Conservation (phyloP, 495 filamentous ascomycete genomes). For the Xylaria curta region DNA sequence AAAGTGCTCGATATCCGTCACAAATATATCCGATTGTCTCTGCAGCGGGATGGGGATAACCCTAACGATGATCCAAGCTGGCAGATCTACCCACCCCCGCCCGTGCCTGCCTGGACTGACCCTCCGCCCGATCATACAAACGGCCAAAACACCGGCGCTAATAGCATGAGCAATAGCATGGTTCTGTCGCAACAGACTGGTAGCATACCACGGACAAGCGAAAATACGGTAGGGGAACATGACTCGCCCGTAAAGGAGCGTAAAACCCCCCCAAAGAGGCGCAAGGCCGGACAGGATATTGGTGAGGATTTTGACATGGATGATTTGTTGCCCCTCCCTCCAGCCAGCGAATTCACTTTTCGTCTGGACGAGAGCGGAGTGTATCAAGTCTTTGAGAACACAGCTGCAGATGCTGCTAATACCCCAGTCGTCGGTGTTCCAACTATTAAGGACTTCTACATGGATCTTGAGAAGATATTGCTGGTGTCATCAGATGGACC, state of each 20-base stretch:
- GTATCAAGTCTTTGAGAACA: conserved; percentile 85
- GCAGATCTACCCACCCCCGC: conserved; percentile 89
- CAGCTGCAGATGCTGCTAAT: conserved; percentile 62
- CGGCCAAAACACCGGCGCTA: conserved; percentile 47
- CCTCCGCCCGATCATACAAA: conserved; percentile 55
- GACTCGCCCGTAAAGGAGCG: conserved; percentile 30
- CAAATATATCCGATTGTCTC: conserved; percentile 87
- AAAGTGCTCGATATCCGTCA: conserved; percentile 82
- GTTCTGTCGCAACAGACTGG: conserved; percentile 48
- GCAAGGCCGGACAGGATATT: conserved; percentile 90
- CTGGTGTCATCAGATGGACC: conserved; percentile 91
- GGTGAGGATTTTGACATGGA: conserved; percentile 88
- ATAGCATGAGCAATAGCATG: conserved; percentile 63
- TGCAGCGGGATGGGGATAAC: conserved; percentile 80
- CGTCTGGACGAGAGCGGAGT: conserved; percentile 82
- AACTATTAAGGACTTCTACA: conserved; percentile 89
- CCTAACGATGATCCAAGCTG: conserved; percentile 84
- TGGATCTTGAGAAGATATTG: conserved; percentile 88
- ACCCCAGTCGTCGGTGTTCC: conserved; percentile 80
- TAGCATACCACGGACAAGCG: conserved; percentile 18
- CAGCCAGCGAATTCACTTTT: conserved; percentile 71
- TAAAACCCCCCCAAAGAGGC: conserved; percentile 56
- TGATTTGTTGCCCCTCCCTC: conserved; percentile 75
- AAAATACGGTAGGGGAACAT: conserved; percentile 8
- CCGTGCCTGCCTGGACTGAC: conserved; percentile 87